Percentiles rank a stretch among this genome's conserved stretches.
phyloP scores from a whole-genome alignment of 2,329 filamentous ascomycete species.

The Aureobasidium sp. region DNA sequence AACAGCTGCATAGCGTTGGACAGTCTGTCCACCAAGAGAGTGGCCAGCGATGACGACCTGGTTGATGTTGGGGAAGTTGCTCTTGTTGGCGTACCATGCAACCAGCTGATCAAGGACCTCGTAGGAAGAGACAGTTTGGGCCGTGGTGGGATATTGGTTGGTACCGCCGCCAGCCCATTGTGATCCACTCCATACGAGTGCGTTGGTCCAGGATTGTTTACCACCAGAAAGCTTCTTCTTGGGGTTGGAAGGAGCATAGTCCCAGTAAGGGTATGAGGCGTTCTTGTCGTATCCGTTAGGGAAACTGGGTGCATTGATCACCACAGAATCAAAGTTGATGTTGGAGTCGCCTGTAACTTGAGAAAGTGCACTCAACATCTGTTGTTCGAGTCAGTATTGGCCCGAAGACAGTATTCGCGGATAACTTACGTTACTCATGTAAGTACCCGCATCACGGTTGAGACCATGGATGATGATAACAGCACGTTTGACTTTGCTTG shows the following conservation, averaged over 20 bases:
- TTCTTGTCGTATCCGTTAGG: constrained; percentile 32
- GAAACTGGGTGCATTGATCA: constrained; percentile 31
- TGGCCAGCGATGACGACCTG: constrained; percentile 34
- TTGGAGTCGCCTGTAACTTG: constrained; percentile 23
- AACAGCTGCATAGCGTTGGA: constrained; percentile 31
- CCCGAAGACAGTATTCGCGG: background rate
- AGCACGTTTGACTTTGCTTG: constrained; percentile 26
- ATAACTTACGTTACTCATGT: constrained; percentile 23
- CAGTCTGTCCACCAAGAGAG: constrained; percentile 31
- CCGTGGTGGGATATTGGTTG: constrained; percentile 30
- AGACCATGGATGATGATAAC: constrained; percentile 32
- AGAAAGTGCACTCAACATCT: constrained; percentile 29
- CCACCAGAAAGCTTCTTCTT: constrained; percentile 24
- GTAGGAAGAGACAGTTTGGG: constrained; percentile 27
- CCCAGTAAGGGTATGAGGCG: constrained; percentile 30
- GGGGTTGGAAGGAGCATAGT: constrained; percentile 13
- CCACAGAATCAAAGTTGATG: constrained; percentile 27
- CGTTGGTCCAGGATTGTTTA: constrained; percentile 22
- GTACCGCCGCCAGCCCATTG: constrained; percentile 31
- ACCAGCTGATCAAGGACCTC: constrained; percentile 31
- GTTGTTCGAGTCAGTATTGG: background rate
- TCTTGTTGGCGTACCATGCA: constrained; percentile 29
- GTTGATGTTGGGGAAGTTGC: constrained; percentile 30
- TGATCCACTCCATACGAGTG: constrained; percentile 30
- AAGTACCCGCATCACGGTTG: constrained; percentile 29